Evolutionary conservation across 2,329 filamentous ascomycete genomes (phyloP), one percentile per base, ranked within the genome.

Genomic region (Phyllosticta paracitricarpa): DNA sequence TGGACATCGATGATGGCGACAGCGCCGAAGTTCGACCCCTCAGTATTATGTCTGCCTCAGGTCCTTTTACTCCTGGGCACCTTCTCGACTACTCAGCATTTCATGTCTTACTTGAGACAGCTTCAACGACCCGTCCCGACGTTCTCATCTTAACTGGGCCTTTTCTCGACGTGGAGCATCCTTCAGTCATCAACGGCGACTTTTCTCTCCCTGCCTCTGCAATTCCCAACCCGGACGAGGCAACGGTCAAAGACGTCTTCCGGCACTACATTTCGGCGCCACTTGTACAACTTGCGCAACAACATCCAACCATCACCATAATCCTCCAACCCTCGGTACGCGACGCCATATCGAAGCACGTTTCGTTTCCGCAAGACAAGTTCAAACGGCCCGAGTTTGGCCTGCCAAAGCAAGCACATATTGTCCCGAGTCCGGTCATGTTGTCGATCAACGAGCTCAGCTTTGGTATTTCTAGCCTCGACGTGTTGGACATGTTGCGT

Each of bases 151-250:
- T 99, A 8, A 79, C 84, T 3, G 94, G 94, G 0, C 94, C 94
- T 0, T 97, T 99, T 72, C 81, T 99, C 66, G 94, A 97, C 71
- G 81, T 88, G 40, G 91, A 97, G 67, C 94, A 99, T 71, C 93
- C 94, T 0, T 79, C 95, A 26, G 83, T 99, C 59, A 89, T 91
- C 25, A 75, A 73, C 14, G 78, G 78, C 17, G 76, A 78, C 65
- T 73, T 75, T 54, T 73, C 78, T 59, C 67, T 79, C 6, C 78
- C 78, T 1, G 63, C 73, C 1, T 69, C 73, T 54, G 66, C 71
- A 25, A 71, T 73, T 10, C 65, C 74, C 56, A 68, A 72, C 62
- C 84, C 88, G 0, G 90, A 97, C 71, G 86, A 85, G 14, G 87
- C 87, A 1, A 95, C 89, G 24, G 83, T 97, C 76, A 79, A 83